These are phyloP conservation scores for Stygiomarasmius scandens DNA, from an alignment of 1,284 basidiomycete genomes.

Conservation along the genomic window DNA sequence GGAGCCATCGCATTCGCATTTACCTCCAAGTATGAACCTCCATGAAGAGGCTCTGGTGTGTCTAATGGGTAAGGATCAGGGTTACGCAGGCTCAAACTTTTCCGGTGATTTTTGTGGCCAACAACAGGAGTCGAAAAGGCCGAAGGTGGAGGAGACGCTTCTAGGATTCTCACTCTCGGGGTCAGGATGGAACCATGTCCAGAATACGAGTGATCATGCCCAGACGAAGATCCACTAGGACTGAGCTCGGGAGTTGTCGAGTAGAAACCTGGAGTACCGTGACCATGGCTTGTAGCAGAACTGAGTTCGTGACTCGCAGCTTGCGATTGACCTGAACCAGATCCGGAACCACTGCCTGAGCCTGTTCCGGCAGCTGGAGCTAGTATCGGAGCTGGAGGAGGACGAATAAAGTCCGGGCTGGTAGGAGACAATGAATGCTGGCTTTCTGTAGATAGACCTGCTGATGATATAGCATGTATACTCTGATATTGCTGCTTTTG, in stretches of 20 bases:
- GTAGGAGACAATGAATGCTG: background rate
- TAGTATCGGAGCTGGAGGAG: background rate
- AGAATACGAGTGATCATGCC: background rate
- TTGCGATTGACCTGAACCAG: background rate
- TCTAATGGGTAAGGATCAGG: background rate
- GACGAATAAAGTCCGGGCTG: background rate
- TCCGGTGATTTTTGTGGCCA: background rate
- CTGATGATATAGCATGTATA: background rate
- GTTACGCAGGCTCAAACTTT: background rate
- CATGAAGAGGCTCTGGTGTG: background rate
- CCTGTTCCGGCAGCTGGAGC: background rate
- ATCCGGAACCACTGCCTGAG: background rate
- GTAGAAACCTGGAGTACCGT: background rate
- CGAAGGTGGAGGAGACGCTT: background rate
- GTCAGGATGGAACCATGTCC: background rate
- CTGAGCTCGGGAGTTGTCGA: background rate
- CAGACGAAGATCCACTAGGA: background rate
- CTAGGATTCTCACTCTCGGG: background rate
- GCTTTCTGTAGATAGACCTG: background rate
- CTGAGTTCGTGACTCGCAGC: background rate
- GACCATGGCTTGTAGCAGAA: background rate
- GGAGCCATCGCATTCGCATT: background rate
- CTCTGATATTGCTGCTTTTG: background rate
- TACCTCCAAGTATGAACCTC: background rate
- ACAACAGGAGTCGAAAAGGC: background rate